Base-by-base conservation (phyloP, 2,329 filamentous ascomycete genomes). In the Colletotrichum abscissum region DNA sequence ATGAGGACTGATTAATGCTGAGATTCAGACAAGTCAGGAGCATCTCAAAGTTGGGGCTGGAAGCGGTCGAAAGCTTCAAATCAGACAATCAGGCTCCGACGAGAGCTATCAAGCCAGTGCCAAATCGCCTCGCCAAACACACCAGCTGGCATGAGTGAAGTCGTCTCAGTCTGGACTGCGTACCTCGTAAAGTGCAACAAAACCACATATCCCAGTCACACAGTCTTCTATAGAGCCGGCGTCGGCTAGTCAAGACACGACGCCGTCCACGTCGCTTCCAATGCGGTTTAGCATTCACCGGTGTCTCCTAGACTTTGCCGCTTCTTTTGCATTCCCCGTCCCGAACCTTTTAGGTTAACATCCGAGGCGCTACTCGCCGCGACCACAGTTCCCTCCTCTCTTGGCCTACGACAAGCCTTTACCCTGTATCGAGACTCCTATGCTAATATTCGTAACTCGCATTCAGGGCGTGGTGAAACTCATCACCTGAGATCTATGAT, bases 351-450 rank as follows among this genome's bases (percentile, higher is more conserved):
- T 49, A 28, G 56, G 33, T 56, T 67, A 35, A 19, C 12, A 49
- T 55, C 62, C 63, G 49, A 57, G 52, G 19, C 19, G 63, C 54
- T 42, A n/a, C 33, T 56, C 22, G 30, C 26, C 66, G 16, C 49
- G 14, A 22, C 30, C 7, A 11, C 33, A 42, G 33, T 30, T 16
- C n/a, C 11, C 3, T 52, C 19, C 7, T 59, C 58, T 28, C 66
- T 71, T 71, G 60, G 67, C 68, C 22, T 26, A 42, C 38, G 57
- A 63, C 67, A 74, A 63, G 71, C 71, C 66, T 72, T 63, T 42
- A 22, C 59, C 54, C 46, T 46, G 55, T 65, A 46, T 55, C 70
- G 22, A 16, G 58, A 60, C 60, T 35, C 59, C 60, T 33, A n/a
- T 35, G 16, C 24, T 33, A 22, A 19, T 22, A n/a, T 33, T 26